Evolutionary conservation across 2,329 filamentous ascomycete genomes (phyloP).

Genomic region (Fusarium redolens): DNA sequence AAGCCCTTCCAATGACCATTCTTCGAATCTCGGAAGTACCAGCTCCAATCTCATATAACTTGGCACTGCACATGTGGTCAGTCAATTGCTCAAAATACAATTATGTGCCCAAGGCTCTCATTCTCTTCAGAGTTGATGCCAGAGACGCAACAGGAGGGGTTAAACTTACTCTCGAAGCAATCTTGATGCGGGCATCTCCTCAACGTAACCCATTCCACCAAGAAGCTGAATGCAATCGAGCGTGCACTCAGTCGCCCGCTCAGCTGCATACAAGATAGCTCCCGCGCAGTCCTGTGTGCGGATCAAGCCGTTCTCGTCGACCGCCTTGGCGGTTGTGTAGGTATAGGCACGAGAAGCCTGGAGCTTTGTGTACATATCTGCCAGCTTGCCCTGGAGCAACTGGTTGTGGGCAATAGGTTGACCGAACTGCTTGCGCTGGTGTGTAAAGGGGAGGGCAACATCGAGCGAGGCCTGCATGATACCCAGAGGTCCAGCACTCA

Average conservation of each 20-base stretch:
- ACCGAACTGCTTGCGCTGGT: constrained; percentile 90
- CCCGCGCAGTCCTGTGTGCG: constrained; percentile 93
- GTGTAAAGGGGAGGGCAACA: constrained; percentile 86
- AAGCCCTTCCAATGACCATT: constrained; percentile 93
- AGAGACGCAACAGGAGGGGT: neutral
- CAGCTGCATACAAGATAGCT: constrained; percentile 91
- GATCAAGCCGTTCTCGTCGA: constrained; percentile 81
- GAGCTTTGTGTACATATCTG: constrained; percentile 97
- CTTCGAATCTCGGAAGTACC: constrained; percentile 93
- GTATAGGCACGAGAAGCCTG: constrained; percentile 88
- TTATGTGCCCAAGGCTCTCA: neutral
- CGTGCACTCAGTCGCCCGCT: constrained; percentile 86
- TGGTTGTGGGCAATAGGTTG: constrained; percentile 91
- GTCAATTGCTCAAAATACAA: constrained; percentile 44
- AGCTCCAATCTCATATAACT: constrained; percentile 95
- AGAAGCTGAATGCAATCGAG: constrained; percentile 92
- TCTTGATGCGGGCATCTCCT: constrained; percentile 91
- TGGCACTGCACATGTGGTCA: constrained; percentile 59
- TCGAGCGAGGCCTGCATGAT: constrained; percentile 95
- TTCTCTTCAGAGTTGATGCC: neutral
- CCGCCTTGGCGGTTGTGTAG: constrained; percentile 80
- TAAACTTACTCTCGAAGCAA: constrained; percentile 75
- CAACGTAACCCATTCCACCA: constrained; percentile 95
- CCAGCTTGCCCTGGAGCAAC: constrained; percentile 89
- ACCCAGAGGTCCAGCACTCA: constrained; percentile 89